A percentile compares a stretch with the other conserved stretches of the same genome.
phyloP scores from a whole-genome alignment of 2,329 filamentous ascomycete species.

The Ilyonectria robusta region DNA sequence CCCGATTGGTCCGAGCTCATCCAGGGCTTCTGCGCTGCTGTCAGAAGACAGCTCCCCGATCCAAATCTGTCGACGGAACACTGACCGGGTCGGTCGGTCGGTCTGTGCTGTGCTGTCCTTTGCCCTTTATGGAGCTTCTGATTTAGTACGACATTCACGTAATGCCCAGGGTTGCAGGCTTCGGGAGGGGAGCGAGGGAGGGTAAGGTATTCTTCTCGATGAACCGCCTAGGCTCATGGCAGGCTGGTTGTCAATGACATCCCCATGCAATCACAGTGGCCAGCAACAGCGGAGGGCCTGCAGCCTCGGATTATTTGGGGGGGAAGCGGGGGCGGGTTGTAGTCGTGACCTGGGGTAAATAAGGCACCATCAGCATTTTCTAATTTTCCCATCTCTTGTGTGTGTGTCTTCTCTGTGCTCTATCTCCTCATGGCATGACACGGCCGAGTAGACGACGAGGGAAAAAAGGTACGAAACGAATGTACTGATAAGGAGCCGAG shows the following conservation, averaged over 20 bases:
- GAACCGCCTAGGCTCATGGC: slow-evolving; percentile 11
- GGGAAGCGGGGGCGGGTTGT: slow-evolving; percentile 37
- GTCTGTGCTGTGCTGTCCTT: slow-evolving; percentile 22
- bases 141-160: slow-evolving; percentile 28
- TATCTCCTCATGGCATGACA: slow-evolving; percentile 22
- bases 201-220: slow-evolving; percentile 20
- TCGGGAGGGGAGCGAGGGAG: slow-evolving; percentile 2
- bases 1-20: slow-evolving; percentile 44
- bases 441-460: slow-evolving; percentile 16
- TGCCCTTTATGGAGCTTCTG: slow-evolving; percentile 16
- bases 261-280: slow-evolving; percentile 22
- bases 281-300: slow-evolving; percentile 31
- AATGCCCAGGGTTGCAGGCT: slow-evolving; percentile 21
- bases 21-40: slow-evolving; percentile 35
- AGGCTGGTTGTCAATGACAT: slow-evolving; percentile 24
- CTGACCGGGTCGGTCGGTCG: slow-evolving; percentile 9
- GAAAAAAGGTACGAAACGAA: slow-evolving; percentile 34
- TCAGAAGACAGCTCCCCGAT: slow-evolving; percentile 34
- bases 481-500: slow-evolving; percentile 48
- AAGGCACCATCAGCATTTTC: slow-evolving; percentile 37
- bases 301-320: slow-evolving; percentile 29
- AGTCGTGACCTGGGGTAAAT: slow-evolving; percentile 43
- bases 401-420: slow-evolving; percentile 20
- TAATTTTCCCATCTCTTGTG: slow-evolving; percentile 3
- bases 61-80: slow-evolving; percentile 22